Evolutionary conservation across 2,329 filamentous ascomycete species (phyloP).

Genomic region (Calonectria multiphialidica): DNA sequence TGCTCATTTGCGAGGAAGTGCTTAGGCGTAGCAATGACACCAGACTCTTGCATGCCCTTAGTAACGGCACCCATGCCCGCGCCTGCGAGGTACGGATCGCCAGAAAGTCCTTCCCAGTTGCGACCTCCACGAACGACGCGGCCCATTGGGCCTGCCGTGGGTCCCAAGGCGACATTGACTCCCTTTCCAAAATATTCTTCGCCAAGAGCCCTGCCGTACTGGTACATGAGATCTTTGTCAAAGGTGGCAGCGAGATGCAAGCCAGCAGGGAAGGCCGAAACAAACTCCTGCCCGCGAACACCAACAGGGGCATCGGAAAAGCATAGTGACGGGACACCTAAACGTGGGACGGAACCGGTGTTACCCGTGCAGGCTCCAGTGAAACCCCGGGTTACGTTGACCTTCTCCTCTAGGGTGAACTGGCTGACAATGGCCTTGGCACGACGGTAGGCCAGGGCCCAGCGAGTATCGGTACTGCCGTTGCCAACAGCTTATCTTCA

Average conservation of each 20-base stretch:
- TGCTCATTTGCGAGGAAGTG: constrained; percentile 82
- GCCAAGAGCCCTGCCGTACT: constrained; percentile 62
- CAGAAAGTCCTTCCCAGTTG: constrained; percentile 77
- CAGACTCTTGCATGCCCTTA: constrained; percentile 83
- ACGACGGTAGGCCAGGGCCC: constrained; percentile 81
- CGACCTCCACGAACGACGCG: constrained; percentile 60
- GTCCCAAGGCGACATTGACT: constrained; percentile 76
- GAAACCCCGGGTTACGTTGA: constrained; percentile 92
- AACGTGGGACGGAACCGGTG: constrained; percentile 74
- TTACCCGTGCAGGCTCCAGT: constrained; percentile 87
- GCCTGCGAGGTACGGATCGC: constrained; percentile 82
- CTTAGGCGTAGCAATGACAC: constrained; percentile 87
- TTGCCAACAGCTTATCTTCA: neutral
- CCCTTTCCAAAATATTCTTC: constrained; percentile 81
- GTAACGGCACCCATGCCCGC: constrained; percentile 79
- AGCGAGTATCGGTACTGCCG: constrained; percentile 52
- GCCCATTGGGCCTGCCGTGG: constrained; percentile 61
- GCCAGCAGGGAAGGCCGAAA: constrained; percentile 84
- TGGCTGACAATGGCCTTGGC: constrained; percentile 85
- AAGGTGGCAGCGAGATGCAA: constrained; percentile 86
- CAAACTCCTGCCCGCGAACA: constrained; percentile 81
- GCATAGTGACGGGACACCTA: constrained; percentile 81
- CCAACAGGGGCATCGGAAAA: constrained; percentile 89
- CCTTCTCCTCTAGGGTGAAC: constrained; percentile 87
- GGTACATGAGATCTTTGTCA: constrained; percentile 75